Evolutionary conservation across 371 early-diverging fungal genomes (phyloP).

Genomic region (Syncephalastrum monosporum): DNA sequence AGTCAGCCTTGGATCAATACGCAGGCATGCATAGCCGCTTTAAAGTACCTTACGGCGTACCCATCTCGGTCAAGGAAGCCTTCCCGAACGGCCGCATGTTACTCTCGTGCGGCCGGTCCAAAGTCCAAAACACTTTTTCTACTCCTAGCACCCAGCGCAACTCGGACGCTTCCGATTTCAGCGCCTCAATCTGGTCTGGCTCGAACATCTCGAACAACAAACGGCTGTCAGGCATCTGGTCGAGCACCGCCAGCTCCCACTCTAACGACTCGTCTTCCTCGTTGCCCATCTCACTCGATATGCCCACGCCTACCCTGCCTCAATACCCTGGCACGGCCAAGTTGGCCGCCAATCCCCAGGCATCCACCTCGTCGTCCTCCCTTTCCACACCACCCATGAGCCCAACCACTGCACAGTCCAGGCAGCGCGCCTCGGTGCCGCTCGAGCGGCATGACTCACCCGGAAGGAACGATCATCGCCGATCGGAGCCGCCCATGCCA

Average conservation of each 20-base stretch:
- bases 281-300: slow-evolving; percentile 16
- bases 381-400: slow-evolving; percentile 27
- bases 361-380: slow-evolving; percentile 27
- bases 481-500: not conserved
- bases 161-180: slow-evolving; percentile 27
- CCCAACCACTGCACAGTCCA: slow-evolving; percentile 19
- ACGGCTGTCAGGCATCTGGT: slow-evolving; percentile 34
- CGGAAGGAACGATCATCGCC: slow-evolving; percentile 2
- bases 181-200: slow-evolving; percentile 24
- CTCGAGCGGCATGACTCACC: slow-evolving; percentile 7
- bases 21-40: slow-evolving; percentile 46
- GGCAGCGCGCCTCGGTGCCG: slow-evolving; percentile 8
- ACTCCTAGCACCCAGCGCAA: slow-evolving; percentile 24
- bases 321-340: slow-evolving; percentile 41
- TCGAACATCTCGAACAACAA: slow-evolving; percentile 18
- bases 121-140: slow-evolving; percentile 30
- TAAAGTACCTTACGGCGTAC: slow-evolving; percentile 51
- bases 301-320: slow-evolving; percentile 21
- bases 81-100: slow-evolving; percentile 61
- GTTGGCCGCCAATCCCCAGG: slow-evolving; percentile 28
- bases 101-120: slow-evolving; percentile 48
- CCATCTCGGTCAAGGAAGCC: slow-evolving; percentile 51
- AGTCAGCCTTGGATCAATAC: slow-evolving; percentile 53
- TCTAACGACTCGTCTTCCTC: slow-evolving; percentile 37
- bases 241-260: slow-evolving; percentile 28